Base-by-base conservation (phyloP, 768 basidiomycete genomes). In the Nevesoporus exiguus region DNA sequence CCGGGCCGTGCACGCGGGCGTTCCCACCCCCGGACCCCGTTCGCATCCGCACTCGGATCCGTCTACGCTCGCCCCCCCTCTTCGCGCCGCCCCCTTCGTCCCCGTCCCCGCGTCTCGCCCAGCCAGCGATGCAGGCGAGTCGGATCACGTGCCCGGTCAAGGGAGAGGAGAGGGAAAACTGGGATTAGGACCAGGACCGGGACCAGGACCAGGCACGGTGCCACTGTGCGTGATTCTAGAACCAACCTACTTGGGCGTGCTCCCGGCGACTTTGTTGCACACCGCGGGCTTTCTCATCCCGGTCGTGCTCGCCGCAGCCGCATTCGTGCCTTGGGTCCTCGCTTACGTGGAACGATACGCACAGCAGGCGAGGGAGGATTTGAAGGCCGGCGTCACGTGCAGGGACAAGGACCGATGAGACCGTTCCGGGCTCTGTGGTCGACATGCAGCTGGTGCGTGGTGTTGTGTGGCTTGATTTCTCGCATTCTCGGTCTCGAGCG, bases 141-240 rank as follows among this genome's bases (percentile, higher is more conserved):
- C 27, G 8, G 5, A 4, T 8, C 27, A 29, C 27, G 22, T 13
- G 2, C 11, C 40, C 22, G 11, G 33, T 11, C 33, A 14, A 34
- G 33, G 33, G 14, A 11, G 33, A 11, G 29, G 19, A 9, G 29
- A 10, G 19, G 36, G 19, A 4, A n/a, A n/a, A n/a, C n/a, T n/a
- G n/a, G n/a, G n/a, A n/a, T n/a, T n/a, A n/a, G n/a, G n/a, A n/a
- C n/a, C n/a, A n/a, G n/a, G n/a, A n/a, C n/a, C n/a, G n/a, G n/a
- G n/a, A n/a, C n/a, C n/a, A n/a, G n/a, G n/a, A n/a, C n/a, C n/a
- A n/a, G 45, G 17, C 0, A 5, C 5, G 17, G 76, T 87, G 6
- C 75, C 84, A 3, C 74, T 88, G 58, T 66, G 76, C 51, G 59
- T 88, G 15, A 67, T 74, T 19, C 63, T 88, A 41, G 87, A 89